phyloP scores from a whole-genome alignment of 2,329 filamentous ascomycete genomes.

The Tolypocladium album region DNA sequence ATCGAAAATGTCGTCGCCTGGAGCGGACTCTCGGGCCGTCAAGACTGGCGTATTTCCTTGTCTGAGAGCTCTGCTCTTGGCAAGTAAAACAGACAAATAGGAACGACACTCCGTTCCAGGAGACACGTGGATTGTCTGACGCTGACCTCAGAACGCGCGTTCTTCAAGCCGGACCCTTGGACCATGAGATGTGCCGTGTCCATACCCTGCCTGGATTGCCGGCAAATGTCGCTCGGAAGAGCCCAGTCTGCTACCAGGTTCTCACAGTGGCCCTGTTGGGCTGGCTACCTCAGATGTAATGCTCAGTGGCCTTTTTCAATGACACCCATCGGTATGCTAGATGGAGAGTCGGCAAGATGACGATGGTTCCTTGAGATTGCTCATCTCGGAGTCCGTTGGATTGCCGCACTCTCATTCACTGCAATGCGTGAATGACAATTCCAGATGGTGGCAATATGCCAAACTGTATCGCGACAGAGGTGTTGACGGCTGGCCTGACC shows the following conservation, averaged over 20 bases:
- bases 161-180: background rate
- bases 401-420: background rate
- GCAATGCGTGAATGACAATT: background rate
- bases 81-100: too few species aligned
- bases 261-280: background rate
- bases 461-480: background rate
- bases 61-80: background rate
- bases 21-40: background rate
- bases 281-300: background rate
- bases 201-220: background rate
- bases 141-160: background rate
- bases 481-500: background rate
- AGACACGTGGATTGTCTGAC: background rate
- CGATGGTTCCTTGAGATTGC: background rate
- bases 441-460: background rate
- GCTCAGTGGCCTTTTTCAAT: background rate
- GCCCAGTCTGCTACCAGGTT: background rate
- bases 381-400: background rate
- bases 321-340: background rate
- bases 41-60: background rate
- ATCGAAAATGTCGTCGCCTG: background rate
- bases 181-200: background rate
- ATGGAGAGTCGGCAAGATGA: background rate
- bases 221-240: background rate
- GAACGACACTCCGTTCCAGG: too few species aligned